Conservation (phyloP, 768 basidiomycete genomes). For the Cystobasidium tubakii region DNA sequence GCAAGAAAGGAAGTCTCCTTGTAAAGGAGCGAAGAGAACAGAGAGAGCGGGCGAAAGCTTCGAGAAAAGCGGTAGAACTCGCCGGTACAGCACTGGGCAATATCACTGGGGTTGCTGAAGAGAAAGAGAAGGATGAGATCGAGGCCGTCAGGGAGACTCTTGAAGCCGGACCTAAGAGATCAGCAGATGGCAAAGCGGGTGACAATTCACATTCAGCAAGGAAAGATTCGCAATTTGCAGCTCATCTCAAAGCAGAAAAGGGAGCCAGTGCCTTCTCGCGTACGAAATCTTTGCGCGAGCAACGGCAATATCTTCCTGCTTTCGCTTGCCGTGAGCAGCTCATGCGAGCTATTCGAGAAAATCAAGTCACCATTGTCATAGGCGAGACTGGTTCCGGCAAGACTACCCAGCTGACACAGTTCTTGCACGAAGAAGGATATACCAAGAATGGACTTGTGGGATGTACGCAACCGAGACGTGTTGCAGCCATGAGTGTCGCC, state of each 20-base stretch:
- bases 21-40: constrained; percentile 95
- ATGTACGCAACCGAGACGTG: constrained; percentile 96
- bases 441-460: constrained; percentile 82
- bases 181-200: constrained; percentile 35
- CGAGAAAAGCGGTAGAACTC: constrained; percentile 84
- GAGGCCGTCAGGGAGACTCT: constrained; percentile 23
- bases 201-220: constrained; percentile 17
- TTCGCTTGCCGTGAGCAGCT: constrained; percentile 95
- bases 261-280: constrained; percentile 75
- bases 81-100: constrained; percentile 94
- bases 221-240: constrained; percentile 94
- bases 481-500: constrained; percentile 99
- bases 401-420: constrained; percentile 92
- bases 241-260: constrained; percentile 63
- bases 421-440: constrained; percentile 95
- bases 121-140: constrained; percentile 71
- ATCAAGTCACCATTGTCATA: constrained; percentile 92
- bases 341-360: constrained; percentile 78
- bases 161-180: background rate
- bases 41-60: constrained; percentile 77
- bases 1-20: constrained; percentile 89
- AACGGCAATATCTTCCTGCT: constrained; percentile 91
- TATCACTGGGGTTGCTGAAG: constrained; percentile 93
- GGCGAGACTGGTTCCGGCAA: constrained; percentile 99
- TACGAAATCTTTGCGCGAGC: constrained; percentile 79